Evolutionary conservation across 352 stramenopile species (phyloP), one percentile per base, ranked within the genome.

Genomic region (Phytophthora idaei): DNA sequence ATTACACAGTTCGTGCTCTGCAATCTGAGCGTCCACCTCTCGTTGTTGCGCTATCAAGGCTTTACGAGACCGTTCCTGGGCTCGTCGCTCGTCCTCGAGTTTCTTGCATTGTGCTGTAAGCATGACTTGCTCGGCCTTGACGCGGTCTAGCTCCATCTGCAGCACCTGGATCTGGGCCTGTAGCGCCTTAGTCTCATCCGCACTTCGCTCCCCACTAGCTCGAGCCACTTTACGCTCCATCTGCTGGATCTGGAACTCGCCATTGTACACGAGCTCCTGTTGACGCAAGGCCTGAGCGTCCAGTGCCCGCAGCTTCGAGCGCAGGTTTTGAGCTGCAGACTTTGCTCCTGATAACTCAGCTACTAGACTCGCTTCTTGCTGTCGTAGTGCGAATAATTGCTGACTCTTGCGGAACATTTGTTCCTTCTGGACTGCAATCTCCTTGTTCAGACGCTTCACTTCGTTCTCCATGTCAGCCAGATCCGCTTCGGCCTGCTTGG

Each of bases 161-260:
- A 98, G 66, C 52, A 91, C 80, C 39, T 92, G 81, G 57, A 98
- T 98, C 63, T 94, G 81, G n/a, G 78, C 86, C 57, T 97, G 87
- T 6, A 99, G 82, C 27, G 90, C 76, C 41, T 93, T 89, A 49
- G 98, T 98, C 69, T 99, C 97, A 52, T 98, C 97, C 41, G 96
- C 94, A 34, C 86, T 97, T 25, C 95, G 86, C 67, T 98, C 93
- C 5, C 96, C 97, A 37, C 94, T 95, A 49, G 92, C 95, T 34
- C 94, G 87, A 28, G 94, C 89, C 25, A 98, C 90, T 63, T 98
- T 98, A 46, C 92, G 87, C 76, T 98, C 94, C 81, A 98, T 98
- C 70, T 98, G 92, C 71, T 98, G 94, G 62, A 98, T 98, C 78
- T 99, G 92, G 73, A 98, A 99, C 75, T 98, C 97, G 49, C 93